Evolutionary conservation across 2,329 filamentous ascomycete species (phyloP).

Genomic region (Ophiosphaerella herpotricha): DNA sequence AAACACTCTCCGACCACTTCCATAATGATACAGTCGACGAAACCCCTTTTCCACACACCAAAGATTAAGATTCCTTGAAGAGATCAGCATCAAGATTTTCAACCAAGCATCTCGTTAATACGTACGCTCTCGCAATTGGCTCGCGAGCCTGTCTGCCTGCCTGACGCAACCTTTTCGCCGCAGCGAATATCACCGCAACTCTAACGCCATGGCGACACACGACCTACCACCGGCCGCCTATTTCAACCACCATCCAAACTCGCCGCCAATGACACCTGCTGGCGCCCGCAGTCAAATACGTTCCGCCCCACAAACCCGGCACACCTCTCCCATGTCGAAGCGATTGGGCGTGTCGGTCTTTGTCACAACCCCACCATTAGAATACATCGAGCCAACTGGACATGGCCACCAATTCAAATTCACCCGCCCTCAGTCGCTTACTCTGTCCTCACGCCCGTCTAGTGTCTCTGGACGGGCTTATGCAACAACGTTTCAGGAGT

Average conservation of each 20-base stretch:
- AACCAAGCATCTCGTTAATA: slow-evolving; percentile 28
- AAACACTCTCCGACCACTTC: slow-evolving; percentile 34
- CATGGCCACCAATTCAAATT: slow-evolving; percentile 43
- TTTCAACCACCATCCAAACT: slow-evolving; percentile 39
- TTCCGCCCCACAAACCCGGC: slow-evolving; percentile 36
- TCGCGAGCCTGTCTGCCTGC: slow-evolving; percentile 20
- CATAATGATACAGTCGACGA: slow-evolving; percentile 50
- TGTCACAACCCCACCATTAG: slow-evolving; percentile 44
- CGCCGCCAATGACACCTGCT: slow-evolving; percentile 43
- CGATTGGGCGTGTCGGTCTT: slow-evolving; percentile 34
- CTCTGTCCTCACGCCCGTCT: slow-evolving; percentile 44
- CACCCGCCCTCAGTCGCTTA: slow-evolving; percentile 40
- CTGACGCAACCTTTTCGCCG: slow-evolving; percentile 37
- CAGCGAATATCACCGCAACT: slow-evolving; percentile 24
- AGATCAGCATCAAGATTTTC: slow-evolving; percentile 19
- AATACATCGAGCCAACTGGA: slow-evolving; percentile 45
- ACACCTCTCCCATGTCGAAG: slow-evolving; percentile 42
- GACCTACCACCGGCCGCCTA: slow-evolving; percentile 35
- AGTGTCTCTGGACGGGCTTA: slow-evolving; percentile 42
- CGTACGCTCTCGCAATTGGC: slow-evolving; percentile 38
- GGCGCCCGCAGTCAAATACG: slow-evolving; percentile 31
- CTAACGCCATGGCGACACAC: slow-evolving; percentile 38
- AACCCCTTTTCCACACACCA: slow-evolving; percentile 39
- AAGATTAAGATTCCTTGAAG: slow-evolving; percentile 39
- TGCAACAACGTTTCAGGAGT: slow-evolving; percentile 39